These are phyloP conservation scores for Aspergillus sp. DNA, from an alignment of 2,329 filamentous ascomycete species.

Conservation along the genomic window DNA sequence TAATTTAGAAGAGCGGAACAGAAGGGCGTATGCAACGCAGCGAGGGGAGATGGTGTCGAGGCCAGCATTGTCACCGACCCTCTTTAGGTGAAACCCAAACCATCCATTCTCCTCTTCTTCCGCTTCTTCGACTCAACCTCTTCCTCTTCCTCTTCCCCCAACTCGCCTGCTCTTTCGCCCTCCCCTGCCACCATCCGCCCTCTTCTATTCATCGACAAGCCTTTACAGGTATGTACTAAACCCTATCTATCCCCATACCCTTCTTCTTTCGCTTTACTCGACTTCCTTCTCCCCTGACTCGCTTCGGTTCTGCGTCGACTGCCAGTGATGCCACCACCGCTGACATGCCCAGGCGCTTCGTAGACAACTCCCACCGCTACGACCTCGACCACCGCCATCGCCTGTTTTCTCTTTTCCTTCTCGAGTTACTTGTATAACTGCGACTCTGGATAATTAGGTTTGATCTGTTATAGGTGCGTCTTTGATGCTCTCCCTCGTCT, in stretches of 20 bases:
- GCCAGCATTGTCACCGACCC: slow-evolving; percentile 15
- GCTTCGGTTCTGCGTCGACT: slow-evolving; percentile 22
- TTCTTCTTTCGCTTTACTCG: slow-evolving; percentile 1
- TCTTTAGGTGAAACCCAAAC: slow-evolving; percentile 41
- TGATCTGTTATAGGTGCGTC: slow-evolving; percentile 34
- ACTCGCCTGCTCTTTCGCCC: slow-evolving; percentile 11
- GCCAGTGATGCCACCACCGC: slow-evolving; percentile 37
- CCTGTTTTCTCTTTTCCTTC: slow-evolving; percentile 17
- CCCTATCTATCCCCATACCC: slow-evolving; percentile 4
- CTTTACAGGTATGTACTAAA: slow-evolving; percentile 12
- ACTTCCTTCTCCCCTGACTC: slow-evolving; percentile 15
- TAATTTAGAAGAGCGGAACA: not conserved
- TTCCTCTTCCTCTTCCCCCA: slow-evolving; percentile 9
- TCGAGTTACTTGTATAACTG: slow-evolving; percentile 25
- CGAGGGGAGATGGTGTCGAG: not conserved
- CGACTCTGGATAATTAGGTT: slow-evolving; percentile 30
- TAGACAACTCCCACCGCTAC: slow-evolving; percentile 29
- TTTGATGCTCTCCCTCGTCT: slow-evolving; percentile 32
- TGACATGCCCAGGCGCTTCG: slow-evolving; percentile 40
- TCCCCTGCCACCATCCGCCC: slow-evolving; percentile 6
- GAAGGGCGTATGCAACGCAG: not conserved
- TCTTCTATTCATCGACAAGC: slow-evolving; percentile 4
- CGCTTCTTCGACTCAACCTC: slow-evolving; percentile 12
- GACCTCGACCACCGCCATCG: slow-evolving; percentile 22
- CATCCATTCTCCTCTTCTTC: slow-evolving; percentile 16